Conservation (phyloP, 768 basidiomycete genomes). For the Pulveroboletus ravenelii region DNA sequence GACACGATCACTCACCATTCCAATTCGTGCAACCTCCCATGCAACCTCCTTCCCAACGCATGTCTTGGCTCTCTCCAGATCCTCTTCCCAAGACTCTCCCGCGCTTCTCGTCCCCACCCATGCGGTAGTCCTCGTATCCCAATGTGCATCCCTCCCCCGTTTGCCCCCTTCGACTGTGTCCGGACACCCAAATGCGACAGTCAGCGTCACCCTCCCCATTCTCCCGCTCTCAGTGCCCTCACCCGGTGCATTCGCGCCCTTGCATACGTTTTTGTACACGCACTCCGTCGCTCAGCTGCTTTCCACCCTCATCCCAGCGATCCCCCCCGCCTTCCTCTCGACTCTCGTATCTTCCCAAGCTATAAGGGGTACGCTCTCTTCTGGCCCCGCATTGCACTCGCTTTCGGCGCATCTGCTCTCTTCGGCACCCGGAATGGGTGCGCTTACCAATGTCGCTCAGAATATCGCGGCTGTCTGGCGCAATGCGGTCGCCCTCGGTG, state of each 20-base stretch:
- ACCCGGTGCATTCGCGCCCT: constrained; percentile 53
- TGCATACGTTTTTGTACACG: constrained; percentile 66
- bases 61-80: constrained; percentile 43
- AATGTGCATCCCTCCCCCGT: constrained; percentile 61
- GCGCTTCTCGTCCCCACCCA: constrained; percentile 60
- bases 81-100: constrained; percentile 30
- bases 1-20: constrained; percentile 29
- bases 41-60: constrained; percentile 42
- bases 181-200: constrained; percentile 29
- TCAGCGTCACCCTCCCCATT: constrained; percentile 50
- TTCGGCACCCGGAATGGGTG: constrained; percentile 39
- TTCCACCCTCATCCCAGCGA: constrained; percentile 39
- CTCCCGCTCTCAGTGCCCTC: constrained; percentile 59
- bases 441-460: constrained; percentile 45
- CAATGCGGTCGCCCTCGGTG: constrained; percentile 65
- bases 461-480: constrained; percentile 65
- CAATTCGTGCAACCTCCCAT: constrained; percentile 26
- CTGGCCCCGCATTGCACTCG: constrained; percentile 49
- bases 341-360: constrained; percentile 29
- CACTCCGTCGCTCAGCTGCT: constrained; percentile 51
- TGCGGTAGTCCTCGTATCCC: constrained; percentile 60
- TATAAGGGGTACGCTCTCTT: constrained; percentile 40
- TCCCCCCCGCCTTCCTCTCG: constrained; percentile 27
- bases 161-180: constrained; percentile 40
- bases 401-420: constrained; percentile 51